Conservation (phyloP, 768 basidiomycete species). For the Leccinum pellstonianum region DNA sequence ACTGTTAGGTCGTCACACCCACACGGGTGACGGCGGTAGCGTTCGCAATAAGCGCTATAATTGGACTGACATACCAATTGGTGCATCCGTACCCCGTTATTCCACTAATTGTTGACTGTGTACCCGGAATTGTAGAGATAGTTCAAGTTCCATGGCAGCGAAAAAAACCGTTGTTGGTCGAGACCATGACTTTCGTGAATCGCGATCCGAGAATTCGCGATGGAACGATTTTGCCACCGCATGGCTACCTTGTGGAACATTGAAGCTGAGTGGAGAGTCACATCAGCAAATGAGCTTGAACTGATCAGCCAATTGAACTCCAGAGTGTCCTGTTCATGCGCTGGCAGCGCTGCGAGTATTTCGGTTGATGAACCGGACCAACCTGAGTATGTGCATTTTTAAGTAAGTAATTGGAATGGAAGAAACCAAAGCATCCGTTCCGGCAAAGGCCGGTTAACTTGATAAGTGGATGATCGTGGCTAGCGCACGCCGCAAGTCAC, state of each 20-base stretch:
- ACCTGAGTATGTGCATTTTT: not conserved
- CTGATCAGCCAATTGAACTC: not conserved
- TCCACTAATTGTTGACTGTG: not conserved
- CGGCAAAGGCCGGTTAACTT: not conserved
- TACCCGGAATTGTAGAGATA: not conserved
- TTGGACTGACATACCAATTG: not conserved
- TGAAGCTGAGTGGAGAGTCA: not conserved
- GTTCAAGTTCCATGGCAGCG: not conserved
- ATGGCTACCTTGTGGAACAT: slow-evolving; percentile 9
- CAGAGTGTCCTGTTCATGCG: not conserved
- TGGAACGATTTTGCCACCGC: not conserved
- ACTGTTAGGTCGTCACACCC: not conserved
- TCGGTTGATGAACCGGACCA: not conserved
- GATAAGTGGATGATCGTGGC: too few relatives aligned
- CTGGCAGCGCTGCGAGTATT: not conserved
- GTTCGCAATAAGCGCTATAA: too few relatives aligned
- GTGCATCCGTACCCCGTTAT: not conserved
- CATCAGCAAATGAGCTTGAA: not conserved
- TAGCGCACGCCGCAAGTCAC: not conserved
- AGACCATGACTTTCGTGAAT: not conserved
- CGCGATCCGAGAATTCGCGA: too few relatives aligned
- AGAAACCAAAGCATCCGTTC: not conserved
- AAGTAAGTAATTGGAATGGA: not conserved
- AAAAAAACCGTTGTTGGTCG: not conserved
- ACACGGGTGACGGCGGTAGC: not conserved